Conservation (phyloP, 805 yeast genomes). For the Candida boidinii region DNA sequence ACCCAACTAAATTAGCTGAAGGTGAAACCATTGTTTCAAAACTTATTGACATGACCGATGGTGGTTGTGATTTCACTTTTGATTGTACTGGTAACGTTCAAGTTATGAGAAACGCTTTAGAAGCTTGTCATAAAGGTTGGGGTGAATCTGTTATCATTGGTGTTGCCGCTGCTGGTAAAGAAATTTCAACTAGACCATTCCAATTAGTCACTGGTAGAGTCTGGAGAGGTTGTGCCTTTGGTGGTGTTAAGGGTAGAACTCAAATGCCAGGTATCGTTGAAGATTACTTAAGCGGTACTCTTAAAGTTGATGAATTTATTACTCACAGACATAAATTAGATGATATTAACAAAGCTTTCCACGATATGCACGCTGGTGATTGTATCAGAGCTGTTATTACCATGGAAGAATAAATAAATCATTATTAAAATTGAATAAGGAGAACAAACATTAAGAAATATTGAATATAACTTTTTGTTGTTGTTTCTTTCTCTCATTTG, state of each 20-base stretch:
- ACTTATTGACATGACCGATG: constrained; percentile 85
- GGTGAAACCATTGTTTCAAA: constrained; percentile 75
- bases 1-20: constrained; percentile 69
- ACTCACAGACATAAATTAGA: constrained; percentile 79
- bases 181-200: constrained; percentile 95
- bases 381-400: constrained; percentile 82
- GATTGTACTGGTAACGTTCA: constrained; percentile 96
- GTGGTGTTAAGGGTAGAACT: constrained; percentile 96
- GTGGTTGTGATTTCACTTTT: constrained; percentile 93
- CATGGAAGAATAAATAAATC: constrained; percentile 17
- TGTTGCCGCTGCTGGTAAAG: constrained; percentile 98
- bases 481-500: too few species aligned
- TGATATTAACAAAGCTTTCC: constrained; percentile 82
- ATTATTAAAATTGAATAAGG: neutral
- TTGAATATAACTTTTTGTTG: too few species aligned
- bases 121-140: constrained; percentile 99
- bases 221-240: constrained; percentile 99
- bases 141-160: constrained; percentile 94
- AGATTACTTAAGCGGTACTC: constrained; percentile 69
- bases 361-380: constrained; percentile 89
- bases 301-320: constrained; percentile 91
- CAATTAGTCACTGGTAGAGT: constrained; percentile 98
- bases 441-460: too few species aligned
- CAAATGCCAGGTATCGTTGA: constrained; percentile 89
- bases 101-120: constrained; percentile 95